phyloP scores from a whole-genome alignment of 1,284 basidiomycete genomes.

The Boletus holoroseus region DNA sequence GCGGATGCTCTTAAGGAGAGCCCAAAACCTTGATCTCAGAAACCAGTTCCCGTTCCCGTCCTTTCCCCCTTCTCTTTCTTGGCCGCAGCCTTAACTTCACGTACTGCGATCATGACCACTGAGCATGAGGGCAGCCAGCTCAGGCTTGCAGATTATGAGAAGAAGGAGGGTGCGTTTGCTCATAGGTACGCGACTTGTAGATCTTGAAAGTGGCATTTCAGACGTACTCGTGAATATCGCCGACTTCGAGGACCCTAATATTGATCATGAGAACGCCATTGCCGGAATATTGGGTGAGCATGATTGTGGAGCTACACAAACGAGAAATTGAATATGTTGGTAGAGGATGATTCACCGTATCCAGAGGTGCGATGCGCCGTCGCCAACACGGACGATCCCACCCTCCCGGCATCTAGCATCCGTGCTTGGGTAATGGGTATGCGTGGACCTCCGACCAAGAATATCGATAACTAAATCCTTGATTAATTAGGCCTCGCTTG shows the following conservation, averaged over 20 bases:
- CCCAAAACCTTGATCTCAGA: background rate
- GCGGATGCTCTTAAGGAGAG: background rate
- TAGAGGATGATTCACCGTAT: constrained; percentile 59
- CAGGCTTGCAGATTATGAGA: constrained; percentile 14
- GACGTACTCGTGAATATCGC: constrained; percentile 8
- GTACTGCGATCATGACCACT: constrained; percentile 12
- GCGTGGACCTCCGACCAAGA: background rate
- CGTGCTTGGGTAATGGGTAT: constrained; percentile 63
- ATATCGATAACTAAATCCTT: background rate
- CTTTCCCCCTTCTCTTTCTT: no score
- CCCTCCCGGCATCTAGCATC: constrained; percentile 55
- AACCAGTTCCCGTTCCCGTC: background rate
- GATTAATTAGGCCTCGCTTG: constrained; percentile 35
- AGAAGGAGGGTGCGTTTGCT: constrained; percentile 14
- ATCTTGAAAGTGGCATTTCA: background rate
- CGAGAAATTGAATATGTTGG: background rate
- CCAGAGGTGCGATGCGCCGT: constrained; percentile 76
- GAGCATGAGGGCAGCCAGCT: background rate
- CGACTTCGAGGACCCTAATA: constrained; percentile 62
- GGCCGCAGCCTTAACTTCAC: background rate
- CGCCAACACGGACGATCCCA: constrained; percentile 64
- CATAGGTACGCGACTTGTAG: background rate
- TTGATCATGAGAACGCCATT: constrained; percentile 44
- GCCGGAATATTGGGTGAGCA: constrained; percentile 35
- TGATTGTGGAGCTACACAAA: background rate